These are phyloP conservation scores for Penicillium sp. DNA, from an alignment of 2,329 filamentous ascomycete species.

Conservation along the genomic window DNA sequence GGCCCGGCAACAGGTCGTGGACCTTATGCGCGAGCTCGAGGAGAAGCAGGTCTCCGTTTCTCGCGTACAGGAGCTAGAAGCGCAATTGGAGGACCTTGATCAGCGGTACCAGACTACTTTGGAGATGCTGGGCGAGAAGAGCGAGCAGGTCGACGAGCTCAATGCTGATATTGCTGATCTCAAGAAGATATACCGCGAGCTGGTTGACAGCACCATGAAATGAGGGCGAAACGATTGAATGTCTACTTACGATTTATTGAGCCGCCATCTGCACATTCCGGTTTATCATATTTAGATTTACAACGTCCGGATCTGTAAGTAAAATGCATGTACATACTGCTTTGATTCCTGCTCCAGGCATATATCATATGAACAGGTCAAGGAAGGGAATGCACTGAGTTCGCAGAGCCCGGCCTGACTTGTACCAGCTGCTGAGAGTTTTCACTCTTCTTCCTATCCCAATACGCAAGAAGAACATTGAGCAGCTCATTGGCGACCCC, in stretches of 20 bases:
- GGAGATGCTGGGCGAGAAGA: constrained; percentile 95
- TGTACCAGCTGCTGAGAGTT: constrained; percentile 7
- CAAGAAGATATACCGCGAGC: constrained; percentile 91
- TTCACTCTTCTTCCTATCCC: constrained; percentile 12
- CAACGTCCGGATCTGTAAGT: constrained; percentile 3
- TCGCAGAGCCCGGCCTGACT: neutral
- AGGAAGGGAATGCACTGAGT: neutral
- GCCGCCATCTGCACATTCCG: neutral
- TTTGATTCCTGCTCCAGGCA: too few species aligned
- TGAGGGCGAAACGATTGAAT: constrained; percentile 30
- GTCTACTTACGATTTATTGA: neutral
- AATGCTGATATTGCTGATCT: constrained; percentile 84
- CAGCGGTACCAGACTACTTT: constrained; percentile 83
- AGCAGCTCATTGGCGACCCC: constrained; percentile 19
- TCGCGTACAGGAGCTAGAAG: constrained; percentile 63
- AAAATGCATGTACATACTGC: neutral
- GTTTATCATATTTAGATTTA: neutral
- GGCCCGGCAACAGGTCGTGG: constrained; percentile 84
- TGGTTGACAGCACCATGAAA: constrained; percentile 79
- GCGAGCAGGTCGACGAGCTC: constrained; percentile 88
- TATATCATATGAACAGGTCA: neutral
- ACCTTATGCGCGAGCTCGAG: constrained; percentile 82
- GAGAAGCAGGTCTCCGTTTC: constrained; percentile 58
- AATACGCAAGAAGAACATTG: constrained; percentile 17
- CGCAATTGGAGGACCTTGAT: constrained; percentile 64